A percentile compares a stretch with the other conserved stretches of the same genome.
phyloP scores from a whole-genome alignment of 305 asterid species.

The Solanum hybrid region DNA sequence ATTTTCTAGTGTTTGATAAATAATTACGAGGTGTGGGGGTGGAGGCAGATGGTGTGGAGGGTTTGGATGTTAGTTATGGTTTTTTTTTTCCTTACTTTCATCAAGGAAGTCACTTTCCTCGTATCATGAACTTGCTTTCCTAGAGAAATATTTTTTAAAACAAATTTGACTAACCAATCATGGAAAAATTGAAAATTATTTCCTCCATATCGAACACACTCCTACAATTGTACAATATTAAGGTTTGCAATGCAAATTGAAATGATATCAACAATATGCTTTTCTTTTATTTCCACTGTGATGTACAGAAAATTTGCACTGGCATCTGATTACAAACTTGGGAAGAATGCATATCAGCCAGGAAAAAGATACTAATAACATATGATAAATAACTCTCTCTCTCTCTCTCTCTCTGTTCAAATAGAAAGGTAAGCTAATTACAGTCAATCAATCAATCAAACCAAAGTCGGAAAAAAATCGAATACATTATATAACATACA shows the following conservation, averaged over 20 bases:
- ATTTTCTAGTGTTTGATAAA: neutral
- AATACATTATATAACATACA: neutral
- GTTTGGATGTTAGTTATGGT: neutral
- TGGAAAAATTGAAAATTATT: neutral
- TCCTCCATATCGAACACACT: neutral
- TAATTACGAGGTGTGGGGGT: neutral
- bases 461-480: neutral
- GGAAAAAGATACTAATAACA: neutral
- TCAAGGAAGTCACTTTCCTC: neutral
- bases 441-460: constrained; percentile 3
- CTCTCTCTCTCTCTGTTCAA: neutral
- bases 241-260: neutral
- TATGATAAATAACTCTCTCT: neutral
- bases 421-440: neutral
- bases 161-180: neutral
- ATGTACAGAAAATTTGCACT: neutral
- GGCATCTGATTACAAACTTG: neutral
- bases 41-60: neutral
- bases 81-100: neutral
- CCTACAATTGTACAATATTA: neutral
- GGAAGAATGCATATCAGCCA: neutral
- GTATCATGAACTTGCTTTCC: neutral
- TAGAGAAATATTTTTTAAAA: neutral
- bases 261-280: neutral
- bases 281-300: neutral